Evolutionary conservation across 306 rosid species (phyloP), one percentile per base, ranked within the genome.

Genomic region (Boehmeria nivea): DNA sequence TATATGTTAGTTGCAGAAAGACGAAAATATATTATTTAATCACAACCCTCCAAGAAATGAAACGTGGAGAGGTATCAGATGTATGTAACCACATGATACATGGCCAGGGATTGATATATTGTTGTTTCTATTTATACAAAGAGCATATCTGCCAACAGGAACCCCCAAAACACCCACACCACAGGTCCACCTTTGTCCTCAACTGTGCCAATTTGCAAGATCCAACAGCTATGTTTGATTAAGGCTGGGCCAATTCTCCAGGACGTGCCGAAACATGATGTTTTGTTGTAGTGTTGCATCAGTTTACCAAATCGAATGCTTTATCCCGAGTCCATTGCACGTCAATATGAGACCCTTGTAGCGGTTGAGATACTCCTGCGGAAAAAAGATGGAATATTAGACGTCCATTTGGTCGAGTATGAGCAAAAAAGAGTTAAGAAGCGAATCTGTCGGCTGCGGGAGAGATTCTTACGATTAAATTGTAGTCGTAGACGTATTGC

Each of bases 321-420:
- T 85, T 38, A 93, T 62, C 68, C 99, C 99, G 20, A 93, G 94
- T 61, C 99, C 99, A 63, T 88, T 93, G 70, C 99, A 93, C 2
- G 99, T 93, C 84, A 93, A 76, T 79, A 93, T 83, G 49, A 93
- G 99, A 51, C 99, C 95, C 76, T 87, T 93, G 82, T 87, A 76
- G 40, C 96, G 89, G 72, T 88, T 73, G 36, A 93, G 95, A 75
- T 93, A 87, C 67, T 93, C 99, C 99, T 93, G 82, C 68, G 65
- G 25, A 45, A 36, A 57, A 75, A 37, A 57, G 72, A 31, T 6
- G n/a, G 18, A 51, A 36, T 8, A 43, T 59, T 7, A n/a, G n/a
- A 64, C 24, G 34, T 43, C 38, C 42, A 24, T 52, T 14, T 28
- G 23, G n/a, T n/a, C n/a, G n/a, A n/a, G n/a, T 42, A 31, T 16